Evolutionary conservation across 345 rosid genomes (phyloP).

Genomic region (Populus pruinosa): DNA sequence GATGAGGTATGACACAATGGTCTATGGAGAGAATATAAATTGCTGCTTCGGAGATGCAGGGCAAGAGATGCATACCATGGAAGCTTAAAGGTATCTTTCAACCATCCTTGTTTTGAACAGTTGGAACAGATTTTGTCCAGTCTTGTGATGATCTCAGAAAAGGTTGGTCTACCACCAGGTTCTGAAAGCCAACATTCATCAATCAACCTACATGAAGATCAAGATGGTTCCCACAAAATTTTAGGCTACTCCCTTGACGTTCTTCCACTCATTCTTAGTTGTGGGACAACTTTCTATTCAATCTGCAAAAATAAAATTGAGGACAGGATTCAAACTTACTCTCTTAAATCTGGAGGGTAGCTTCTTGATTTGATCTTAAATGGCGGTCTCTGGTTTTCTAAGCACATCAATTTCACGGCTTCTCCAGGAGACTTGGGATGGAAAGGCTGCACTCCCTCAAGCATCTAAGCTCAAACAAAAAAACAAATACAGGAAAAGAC

Average conservation of each 20-base stretch:
- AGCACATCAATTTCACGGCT: slow-evolving; percentile 55
- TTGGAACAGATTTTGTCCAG: slow-evolving; percentile 61
- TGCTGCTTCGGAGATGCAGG: not conserved
- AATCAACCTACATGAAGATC: slow-evolving; percentile 55
- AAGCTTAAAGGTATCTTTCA: slow-evolving; percentile 95
- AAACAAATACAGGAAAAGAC: slow-evolving; percentile 1
- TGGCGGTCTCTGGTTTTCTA: slow-evolving; percentile 65
- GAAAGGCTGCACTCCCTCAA: slow-evolving; percentile 79
- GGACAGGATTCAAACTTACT: slow-evolving; percentile 46
- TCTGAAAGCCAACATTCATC: slow-evolving; percentile 88
- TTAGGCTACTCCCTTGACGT: not conserved
- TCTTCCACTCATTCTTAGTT: not conserved
- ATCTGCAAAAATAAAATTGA: not conserved
- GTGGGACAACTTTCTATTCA: not conserved
- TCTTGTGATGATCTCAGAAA: slow-evolving; percentile 77
- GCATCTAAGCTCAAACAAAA: slow-evolving; percentile 50
- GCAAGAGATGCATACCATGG: slow-evolving; percentile 62
- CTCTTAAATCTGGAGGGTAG: slow-evolving; percentile 76
- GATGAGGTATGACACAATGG: not conserved
- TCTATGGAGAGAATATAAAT: not conserved
- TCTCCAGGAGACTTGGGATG: slow-evolving; percentile 70
- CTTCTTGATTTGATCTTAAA: slow-evolving; percentile 62
- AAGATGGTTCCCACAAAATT: not conserved
- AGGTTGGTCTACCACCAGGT: slow-evolving; percentile 56
- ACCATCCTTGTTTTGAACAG: slow-evolving; percentile 87